Conservation (phyloP, 371 early-diverging fungal species). For the Mortierella sp. region DNA sequence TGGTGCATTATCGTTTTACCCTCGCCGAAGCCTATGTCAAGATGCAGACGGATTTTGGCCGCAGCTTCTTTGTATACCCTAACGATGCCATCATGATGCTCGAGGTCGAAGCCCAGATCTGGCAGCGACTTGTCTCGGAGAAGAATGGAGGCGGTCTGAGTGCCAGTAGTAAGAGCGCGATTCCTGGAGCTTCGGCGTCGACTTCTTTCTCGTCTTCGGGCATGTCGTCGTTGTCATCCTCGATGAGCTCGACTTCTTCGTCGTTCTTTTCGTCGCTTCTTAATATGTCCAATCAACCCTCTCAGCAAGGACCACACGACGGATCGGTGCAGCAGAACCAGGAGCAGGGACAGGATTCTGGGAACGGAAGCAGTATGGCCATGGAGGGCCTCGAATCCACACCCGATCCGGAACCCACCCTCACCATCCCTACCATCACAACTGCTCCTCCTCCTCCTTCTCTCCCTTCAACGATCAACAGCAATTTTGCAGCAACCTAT, state of each 20-base stretch:
- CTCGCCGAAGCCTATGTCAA: conserved; percentile 73
- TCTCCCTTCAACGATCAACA: not conserved
- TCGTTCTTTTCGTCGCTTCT: conserved; percentile 46
- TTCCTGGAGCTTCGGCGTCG: not conserved
- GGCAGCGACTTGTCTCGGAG: conserved; percentile 42
- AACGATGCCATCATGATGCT: conserved; percentile 65
- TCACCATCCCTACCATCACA: not conserved
- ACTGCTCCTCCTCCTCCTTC: not conserved
- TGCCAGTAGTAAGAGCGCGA: not conserved
- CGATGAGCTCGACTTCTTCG: conserved; percentile 36
- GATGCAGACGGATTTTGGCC: conserved; percentile 62
- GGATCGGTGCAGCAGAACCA: not conserved
- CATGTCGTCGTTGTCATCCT: conserved; percentile 32
- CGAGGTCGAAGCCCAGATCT: conserved; percentile 56
- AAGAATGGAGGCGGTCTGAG: conserved; percentile 11
- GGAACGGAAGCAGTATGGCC: not conserved
- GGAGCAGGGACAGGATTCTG: not conserved
- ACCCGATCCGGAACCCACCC: conserved; percentile 11
- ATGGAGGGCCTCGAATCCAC: conserved; percentile 46
- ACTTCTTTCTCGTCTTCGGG: conserved; percentile 19
- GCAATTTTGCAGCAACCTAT: not conserved
- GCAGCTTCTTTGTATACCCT: conserved; percentile 76
- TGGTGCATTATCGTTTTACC: conserved; percentile 64
- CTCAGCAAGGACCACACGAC: conserved; percentile 1
- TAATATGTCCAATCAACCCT: conserved; percentile 23